A percentile compares a stretch with the other conserved stretches of the same genome.
phyloP scores from a whole-genome alignment of 1,139 yeast species.

The Candida gigantensis region DNA sequence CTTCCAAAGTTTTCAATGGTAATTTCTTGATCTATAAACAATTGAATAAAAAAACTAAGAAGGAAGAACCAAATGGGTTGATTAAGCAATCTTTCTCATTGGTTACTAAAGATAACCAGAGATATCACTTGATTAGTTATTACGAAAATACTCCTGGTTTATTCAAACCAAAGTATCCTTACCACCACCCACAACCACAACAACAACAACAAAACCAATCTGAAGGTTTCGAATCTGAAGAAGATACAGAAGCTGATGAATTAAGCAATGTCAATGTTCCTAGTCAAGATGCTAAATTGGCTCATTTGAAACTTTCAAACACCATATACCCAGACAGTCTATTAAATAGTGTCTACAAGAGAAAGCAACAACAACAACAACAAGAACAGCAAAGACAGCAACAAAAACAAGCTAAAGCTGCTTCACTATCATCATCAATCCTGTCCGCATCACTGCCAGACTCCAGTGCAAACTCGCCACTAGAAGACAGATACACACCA shows the following conservation, averaged over 20 bases:
- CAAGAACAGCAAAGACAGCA: neutral
- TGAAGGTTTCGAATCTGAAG: conserved; percentile 6
- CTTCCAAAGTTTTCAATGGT: conserved; percentile 63
- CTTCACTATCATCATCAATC: too few species aligned
- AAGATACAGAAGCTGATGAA: conserved; percentile 9
- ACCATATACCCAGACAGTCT: conserved; percentile 24
- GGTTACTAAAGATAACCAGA: conserved; percentile 49
- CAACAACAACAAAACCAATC: neutral
- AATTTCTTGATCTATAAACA: conserved; percentile 65
- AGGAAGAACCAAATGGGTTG: conserved; percentile 37
- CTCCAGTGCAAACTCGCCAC: too few species aligned
- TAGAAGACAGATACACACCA: too few species aligned
- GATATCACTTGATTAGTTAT: conserved; percentile 59
- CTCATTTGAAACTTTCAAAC: conserved; percentile 20
- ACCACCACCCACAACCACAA: conserved; percentile 6
- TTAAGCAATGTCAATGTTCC: conserved; percentile 15
- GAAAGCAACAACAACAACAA: conserved; percentile 7
- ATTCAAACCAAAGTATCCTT: neutral
- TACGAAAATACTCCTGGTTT: conserved; percentile 24
- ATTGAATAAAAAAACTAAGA: conserved; percentile 38
- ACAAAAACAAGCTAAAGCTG: too few species aligned
- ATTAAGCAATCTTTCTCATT: conserved; percentile 61
- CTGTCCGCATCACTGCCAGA: too few species aligned
- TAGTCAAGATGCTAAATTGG: conserved; percentile 21
- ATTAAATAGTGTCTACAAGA: conserved; percentile 9